phyloP scores from a whole-genome alignment of 108 stramenopile species.

The Skeletonema marinoi region DNA sequence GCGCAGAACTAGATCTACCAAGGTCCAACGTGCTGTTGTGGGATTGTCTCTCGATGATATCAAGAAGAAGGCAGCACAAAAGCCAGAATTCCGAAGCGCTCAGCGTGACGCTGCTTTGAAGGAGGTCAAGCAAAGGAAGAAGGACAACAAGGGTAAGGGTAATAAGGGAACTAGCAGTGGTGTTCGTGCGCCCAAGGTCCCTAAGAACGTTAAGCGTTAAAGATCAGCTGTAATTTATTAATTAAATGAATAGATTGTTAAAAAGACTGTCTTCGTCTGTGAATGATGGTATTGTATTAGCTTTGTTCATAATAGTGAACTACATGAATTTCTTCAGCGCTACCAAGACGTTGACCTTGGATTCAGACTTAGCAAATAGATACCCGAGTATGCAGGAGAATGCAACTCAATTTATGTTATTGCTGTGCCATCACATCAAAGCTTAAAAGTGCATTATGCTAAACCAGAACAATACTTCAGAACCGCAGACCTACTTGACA shows the following conservation, averaged over 20 bases:
- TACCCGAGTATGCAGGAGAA: too few relatives aligned
- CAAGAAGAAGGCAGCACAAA: conserved; percentile 93
- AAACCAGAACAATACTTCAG: too few relatives aligned
- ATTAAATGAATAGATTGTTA: background rate
- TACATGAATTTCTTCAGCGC: too few relatives aligned
- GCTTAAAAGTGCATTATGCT: too few relatives aligned
- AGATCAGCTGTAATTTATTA: conserved; percentile 2
- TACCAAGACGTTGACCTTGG: too few relatives aligned
- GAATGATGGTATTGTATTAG: background rate
- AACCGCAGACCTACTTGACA: too few relatives aligned
- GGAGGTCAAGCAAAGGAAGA: conserved; percentile 91
- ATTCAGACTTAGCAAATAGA: too few relatives aligned
- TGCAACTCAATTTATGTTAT: too few relatives aligned
- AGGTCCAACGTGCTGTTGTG: conserved; percentile 96
- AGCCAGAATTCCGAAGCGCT: conserved; percentile 78
- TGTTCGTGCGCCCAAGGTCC: conserved; percentile 39
- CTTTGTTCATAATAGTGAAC: too few relatives aligned
- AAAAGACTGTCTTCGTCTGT: background rate
- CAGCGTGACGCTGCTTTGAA: conserved; percentile 86
- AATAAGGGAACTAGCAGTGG: conserved; percentile 21
- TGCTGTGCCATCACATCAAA: too few relatives aligned
- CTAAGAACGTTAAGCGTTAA: conserved; percentile 45
- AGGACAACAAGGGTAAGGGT: conserved; percentile 77
- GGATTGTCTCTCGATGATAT: conserved; percentile 97
- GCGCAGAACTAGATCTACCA: conserved; percentile 90